phyloP scores from a whole-genome alignment of 768 basidiomycete genomes.

The Lentinus brumalis region DNA sequence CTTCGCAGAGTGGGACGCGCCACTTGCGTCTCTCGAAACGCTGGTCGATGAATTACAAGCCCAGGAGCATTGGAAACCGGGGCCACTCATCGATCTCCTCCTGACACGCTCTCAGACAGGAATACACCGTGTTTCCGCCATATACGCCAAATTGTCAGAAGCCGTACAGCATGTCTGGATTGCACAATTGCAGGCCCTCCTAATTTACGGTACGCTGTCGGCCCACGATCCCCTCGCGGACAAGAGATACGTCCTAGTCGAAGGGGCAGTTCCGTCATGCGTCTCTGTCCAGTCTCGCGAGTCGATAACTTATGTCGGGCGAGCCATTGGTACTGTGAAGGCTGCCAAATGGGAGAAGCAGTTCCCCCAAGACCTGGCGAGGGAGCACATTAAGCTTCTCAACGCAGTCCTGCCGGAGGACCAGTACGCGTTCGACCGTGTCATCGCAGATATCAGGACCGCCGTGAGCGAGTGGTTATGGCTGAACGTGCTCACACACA shows the following conservation, averaged over 20 bases:
- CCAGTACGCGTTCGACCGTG: slow-evolving; percentile 72
- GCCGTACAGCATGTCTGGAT: slow-evolving; percentile 85
- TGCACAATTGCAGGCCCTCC: slow-evolving; percentile 77
- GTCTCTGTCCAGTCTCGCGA: slow-evolving; percentile 72
- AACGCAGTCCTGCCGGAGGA: slow-evolving; percentile 74
- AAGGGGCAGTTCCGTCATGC: slow-evolving; percentile 74
- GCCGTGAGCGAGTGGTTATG: slow-evolving; percentile 94
- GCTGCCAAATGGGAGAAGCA: slow-evolving; percentile 78
- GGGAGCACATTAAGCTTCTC: slow-evolving; percentile 65
- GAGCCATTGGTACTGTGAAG: slow-evolving; percentile 83
- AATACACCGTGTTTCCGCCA: slow-evolving; percentile 70
- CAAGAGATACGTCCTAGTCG: slow-evolving; percentile 56
- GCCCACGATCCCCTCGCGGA: slow-evolving; percentile 66
- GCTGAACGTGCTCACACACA: slow-evolving; percentile 82
- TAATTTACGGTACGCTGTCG: slow-evolving; percentile 76
- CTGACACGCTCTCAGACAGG: slow-evolving; percentile 74
- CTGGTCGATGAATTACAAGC: slow-evolving; percentile 65
- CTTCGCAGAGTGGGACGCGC: slow-evolving; percentile 89
- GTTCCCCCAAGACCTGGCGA: slow-evolving; percentile 66
- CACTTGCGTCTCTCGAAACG: slow-evolving; percentile 68
- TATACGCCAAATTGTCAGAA: slow-evolving; percentile 68
- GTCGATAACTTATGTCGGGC: slow-evolving; percentile 84
- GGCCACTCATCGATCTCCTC: slow-evolving; percentile 80
- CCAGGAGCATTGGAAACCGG: slow-evolving; percentile 63
- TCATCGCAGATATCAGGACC: slow-evolving; percentile 73